phyloP scores from a whole-genome alignment of 1,139 yeast genomes.

The Taiozyma sp. region DNA sequence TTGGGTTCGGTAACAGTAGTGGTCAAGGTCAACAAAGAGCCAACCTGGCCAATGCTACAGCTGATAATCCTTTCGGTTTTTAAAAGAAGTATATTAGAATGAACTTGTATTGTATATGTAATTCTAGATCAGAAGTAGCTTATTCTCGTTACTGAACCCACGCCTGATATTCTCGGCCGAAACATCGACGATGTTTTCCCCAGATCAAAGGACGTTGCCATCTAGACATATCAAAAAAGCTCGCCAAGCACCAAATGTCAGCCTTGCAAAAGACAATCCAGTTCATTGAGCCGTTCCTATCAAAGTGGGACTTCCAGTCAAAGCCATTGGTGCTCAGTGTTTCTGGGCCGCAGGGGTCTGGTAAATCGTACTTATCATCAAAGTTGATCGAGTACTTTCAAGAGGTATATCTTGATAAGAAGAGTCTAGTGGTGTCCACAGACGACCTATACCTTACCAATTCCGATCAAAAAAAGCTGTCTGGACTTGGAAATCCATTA shows the following conservation, averaged over 20 bases:
- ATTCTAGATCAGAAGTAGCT: too few relatives aligned
- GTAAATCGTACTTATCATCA: slow-evolving; percentile 68
- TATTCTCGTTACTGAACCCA: not conserved
- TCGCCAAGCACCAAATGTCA: not conserved
- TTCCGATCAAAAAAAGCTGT: slow-evolving; percentile 48
- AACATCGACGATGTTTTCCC: not conserved
- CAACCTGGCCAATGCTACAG: slow-evolving; percentile 82
- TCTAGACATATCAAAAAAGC: not conserved
- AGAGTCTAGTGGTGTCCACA: slow-evolving; percentile 60
- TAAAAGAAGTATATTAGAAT: slow-evolving; percentile 27
- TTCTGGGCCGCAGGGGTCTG: slow-evolving; percentile 93
- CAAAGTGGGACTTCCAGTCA: not conserved
- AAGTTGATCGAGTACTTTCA: slow-evolving; percentile 37
- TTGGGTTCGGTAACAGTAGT: slow-evolving; percentile 55
- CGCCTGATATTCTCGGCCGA: not conserved
- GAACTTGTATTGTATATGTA: not conserved
- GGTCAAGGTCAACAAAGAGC: slow-evolving; percentile 52
- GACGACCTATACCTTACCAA: slow-evolving; percentile 84
- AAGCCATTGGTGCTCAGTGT: slow-evolving; percentile 62
- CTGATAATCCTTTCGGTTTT: slow-evolving; percentile 94
- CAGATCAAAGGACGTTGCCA: not conserved
- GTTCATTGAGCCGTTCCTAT: not conserved
- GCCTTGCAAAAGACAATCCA: not conserved
- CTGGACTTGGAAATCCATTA: slow-evolving; percentile 44
- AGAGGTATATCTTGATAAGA: slow-evolving; percentile 34